These are phyloP conservation scores for Prunus campanulata DNA, from an alignment of 306 rosid genomes.

Conservation along the genomic window DNA sequence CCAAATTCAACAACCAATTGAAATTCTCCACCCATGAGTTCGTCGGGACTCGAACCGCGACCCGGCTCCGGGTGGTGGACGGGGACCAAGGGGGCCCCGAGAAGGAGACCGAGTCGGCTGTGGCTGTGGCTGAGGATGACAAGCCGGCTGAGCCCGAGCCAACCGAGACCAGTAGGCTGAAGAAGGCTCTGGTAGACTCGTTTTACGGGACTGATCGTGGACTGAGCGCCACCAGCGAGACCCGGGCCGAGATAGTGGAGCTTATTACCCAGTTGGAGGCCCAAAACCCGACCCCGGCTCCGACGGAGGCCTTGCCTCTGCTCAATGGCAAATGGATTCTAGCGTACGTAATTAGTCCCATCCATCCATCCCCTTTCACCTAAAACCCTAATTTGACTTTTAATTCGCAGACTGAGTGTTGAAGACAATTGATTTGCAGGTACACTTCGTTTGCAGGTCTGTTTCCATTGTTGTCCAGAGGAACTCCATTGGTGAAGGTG, in stretches of 20 bases:
- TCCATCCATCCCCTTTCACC: background rate
- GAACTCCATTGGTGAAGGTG: constrained; percentile 66
- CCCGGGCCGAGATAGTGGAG: constrained; percentile 88
- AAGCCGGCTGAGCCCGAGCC: constrained; percentile 23
- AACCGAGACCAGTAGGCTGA: constrained; percentile 48
- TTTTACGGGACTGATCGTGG: constrained; percentile 87
- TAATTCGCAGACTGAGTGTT: background rate
- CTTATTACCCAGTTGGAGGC: constrained; percentile 85
- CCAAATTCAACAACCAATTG: constrained; percentile 20
- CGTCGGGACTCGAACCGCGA: constrained; percentile 15
- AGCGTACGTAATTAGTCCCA: constrained; percentile 42
- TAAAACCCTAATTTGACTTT: background rate
- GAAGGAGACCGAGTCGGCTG: constrained; percentile 28
- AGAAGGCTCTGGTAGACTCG: constrained; percentile 71
- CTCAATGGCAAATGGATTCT: constrained; percentile 97
- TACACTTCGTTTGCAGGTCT: constrained; percentile 82
- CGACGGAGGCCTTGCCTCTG: constrained; percentile 75
- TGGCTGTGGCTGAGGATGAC: constrained; percentile 36
- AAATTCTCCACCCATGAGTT: constrained; percentile 16
- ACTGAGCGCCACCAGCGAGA: constrained; percentile 64
- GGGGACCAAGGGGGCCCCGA: constrained; percentile 59
- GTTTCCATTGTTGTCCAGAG: constrained; percentile 74
- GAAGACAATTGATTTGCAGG: constrained; percentile 27
- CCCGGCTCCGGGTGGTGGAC: constrained; percentile 31
- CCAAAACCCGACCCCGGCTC: constrained; percentile 78